Conservation (phyloP, 306 rosid genomes). For the Ziziphus jujuba region DNA sequence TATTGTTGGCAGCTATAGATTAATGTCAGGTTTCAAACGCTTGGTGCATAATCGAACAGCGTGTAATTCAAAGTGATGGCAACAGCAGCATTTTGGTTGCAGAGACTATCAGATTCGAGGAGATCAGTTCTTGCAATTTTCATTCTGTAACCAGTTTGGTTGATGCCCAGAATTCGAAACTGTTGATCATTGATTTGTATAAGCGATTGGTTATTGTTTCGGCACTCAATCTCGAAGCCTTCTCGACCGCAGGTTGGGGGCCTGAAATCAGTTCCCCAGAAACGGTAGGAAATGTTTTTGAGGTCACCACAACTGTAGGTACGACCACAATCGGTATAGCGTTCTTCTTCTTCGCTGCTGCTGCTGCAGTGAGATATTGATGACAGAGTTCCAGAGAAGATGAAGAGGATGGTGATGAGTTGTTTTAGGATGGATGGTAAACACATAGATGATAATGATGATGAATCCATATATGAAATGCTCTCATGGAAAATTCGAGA, state of each 20-base stretch:
- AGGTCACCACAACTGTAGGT: conserved; percentile 19
- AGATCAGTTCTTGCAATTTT: not conserved
- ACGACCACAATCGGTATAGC: not conserved
- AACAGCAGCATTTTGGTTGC: not conserved
- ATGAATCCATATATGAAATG: too few relatives aligned
- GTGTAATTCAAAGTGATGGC: not conserved
- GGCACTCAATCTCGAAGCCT: conserved; percentile 11
- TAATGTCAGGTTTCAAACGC: not conserved
- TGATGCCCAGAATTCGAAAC: not conserved
- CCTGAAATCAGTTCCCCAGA: conserved; percentile 14
- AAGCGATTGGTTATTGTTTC: fast-evolving
- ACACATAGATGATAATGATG: not conserved
- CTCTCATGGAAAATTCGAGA: not conserved
- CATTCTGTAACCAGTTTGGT: not conserved
- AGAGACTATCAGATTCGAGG: not conserved
- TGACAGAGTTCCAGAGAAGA: not conserved
- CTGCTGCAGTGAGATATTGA: conserved; percentile 4
- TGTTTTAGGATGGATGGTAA: too few relatives aligned
- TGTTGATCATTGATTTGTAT: not conserved
- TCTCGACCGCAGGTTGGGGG: not conserved
- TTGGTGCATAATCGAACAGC: not conserved
- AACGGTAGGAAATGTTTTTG: conserved; percentile 25
- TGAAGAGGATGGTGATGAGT: too few relatives aligned
- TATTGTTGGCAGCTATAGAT: conserved; percentile 16
- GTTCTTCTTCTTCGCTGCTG: not conserved